phyloP scores from a whole-genome alignment of 345 rosid genomes.

The Noccaea caerulescens region DNA sequence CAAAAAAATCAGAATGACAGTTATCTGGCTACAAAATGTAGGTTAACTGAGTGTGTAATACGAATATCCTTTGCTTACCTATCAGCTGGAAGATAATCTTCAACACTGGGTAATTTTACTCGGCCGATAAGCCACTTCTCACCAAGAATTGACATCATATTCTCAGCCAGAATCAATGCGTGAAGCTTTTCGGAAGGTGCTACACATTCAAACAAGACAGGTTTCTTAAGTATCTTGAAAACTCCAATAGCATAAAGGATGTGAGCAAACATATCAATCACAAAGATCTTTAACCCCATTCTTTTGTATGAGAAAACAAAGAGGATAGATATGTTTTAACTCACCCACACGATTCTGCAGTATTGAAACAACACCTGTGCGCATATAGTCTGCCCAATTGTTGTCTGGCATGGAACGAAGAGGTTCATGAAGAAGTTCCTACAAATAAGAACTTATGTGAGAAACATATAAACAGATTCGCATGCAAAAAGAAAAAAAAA shows the following conservation, averaged over 20 bases:
- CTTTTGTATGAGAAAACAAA: constrained; percentile 6
- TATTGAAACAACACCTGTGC: constrained; percentile 71
- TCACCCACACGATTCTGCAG: constrained; percentile 89
- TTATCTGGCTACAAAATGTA: constrained; percentile 9
- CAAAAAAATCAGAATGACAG: constrained; percentile 6
- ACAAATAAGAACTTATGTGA: constrained; percentile 18
- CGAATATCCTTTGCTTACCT: constrained; percentile 49
- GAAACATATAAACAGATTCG: constrained; percentile 17
- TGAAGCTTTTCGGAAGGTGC: constrained; percentile 84
- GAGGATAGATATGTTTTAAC: constrained; percentile 38
- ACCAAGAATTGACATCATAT: constrained; percentile 63
- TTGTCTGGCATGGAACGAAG: constrained; percentile 52
- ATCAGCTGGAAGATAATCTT: constrained; percentile 61
- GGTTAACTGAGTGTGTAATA: constrained; percentile 1
- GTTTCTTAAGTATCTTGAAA: constrained; percentile 26
- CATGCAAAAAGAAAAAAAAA: not conserved
- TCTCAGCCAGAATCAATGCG: constrained; percentile 84
- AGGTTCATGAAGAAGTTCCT: constrained; percentile 67
- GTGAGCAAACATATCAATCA: constrained; percentile 16
- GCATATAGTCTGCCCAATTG: constrained; percentile 68
- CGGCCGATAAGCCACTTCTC: constrained; percentile 74
- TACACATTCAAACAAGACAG: constrained; percentile 45
- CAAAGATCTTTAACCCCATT: not conserved
- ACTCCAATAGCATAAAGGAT: constrained; percentile 34
- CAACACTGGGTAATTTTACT: constrained; percentile 54